Evolutionary conservation across 2,329 filamentous ascomycete species (phyloP).

Genomic region (Botrytis elliptica): DNA sequence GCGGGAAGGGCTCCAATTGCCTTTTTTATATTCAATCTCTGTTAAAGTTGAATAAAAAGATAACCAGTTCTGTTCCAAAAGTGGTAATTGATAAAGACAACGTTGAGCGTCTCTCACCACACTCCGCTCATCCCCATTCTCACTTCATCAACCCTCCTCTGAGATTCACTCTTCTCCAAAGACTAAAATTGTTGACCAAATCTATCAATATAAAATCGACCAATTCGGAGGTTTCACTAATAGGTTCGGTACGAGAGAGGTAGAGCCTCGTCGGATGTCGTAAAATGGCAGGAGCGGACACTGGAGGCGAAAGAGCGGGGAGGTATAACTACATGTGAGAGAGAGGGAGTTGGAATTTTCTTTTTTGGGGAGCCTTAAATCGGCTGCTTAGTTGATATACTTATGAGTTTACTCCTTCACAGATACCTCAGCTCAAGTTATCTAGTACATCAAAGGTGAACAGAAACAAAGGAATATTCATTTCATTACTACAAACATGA

Average conservation of each 20-base stretch:
- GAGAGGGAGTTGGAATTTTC: neutral
- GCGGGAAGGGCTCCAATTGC: neutral
- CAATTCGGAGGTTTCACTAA: neutral
- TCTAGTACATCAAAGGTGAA: neutral
- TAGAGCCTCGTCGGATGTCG: neutral
- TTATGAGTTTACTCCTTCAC: neutral
- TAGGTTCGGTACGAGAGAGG: neutral
- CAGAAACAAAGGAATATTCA: neutral
- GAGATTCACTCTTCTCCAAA: neutral
- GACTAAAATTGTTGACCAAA: neutral
- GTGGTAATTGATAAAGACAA: neutral
- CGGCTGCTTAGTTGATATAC: neutral
- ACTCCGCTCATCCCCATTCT: neutral
- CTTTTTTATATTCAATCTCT: neutral
- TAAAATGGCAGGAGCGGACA: neutral
- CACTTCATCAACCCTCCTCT: neutral
- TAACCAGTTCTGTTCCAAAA: neutral
- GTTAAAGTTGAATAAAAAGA: neutral
- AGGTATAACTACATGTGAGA: neutral
- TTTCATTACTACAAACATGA: conserved; percentile 8
- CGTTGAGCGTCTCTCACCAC: neutral
- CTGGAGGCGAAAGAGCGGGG: neutral
- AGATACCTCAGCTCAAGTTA: neutral
- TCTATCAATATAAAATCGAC: neutral
- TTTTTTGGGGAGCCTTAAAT: neutral